Evolutionary conservation across 495 filamentous ascomycete genomes (phyloP), one percentile per base, ranked within the genome.

Genomic region (Neurospora sp.): DNA sequence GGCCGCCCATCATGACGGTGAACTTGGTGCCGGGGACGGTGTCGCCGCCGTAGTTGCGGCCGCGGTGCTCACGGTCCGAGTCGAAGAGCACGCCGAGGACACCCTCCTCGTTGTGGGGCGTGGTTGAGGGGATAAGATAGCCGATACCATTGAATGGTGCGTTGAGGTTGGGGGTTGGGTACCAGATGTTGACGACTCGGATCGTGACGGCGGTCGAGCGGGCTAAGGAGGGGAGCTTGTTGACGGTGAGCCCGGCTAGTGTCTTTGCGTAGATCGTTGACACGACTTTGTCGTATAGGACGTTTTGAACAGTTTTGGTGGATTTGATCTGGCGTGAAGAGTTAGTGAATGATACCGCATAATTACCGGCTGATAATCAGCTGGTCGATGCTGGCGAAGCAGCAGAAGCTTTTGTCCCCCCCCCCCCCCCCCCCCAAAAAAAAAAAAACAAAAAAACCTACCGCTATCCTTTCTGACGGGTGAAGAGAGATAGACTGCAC

Each of bases 1-100:
- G 95, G 7, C 96, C 96, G 69, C 96, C 96, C 31, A 98, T 81
- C 92, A 99, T 97, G 70, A 98, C 92, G 16, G 95, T 98, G 39
- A 99, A 79, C 78, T 97, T 97, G 18, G 93, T 97, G 39, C 93
- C 93, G 0, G 80, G 79, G 35, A 83, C 80, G 65, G 90, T 88
- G 76, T 88, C 86, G 16, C 82, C 85, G 69, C 77, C 77, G n/a
- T 81, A 73, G 59, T 75, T 71, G 75, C 73, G 38, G 48, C 59
- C 70, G 46, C 85, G 69, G 73, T 46, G 22, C 27, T 80, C 76
- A 68, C 91, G 86, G 68, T 93, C 88, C 1, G 91, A 92, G 77
- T 97, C 94, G 79, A 98, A 98, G 72, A 98, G 90, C 44, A 98
- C 94, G 61, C 96, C 96, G 38, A 99, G 89, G 3, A 91, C 91